Percentiles rank a stretch among this genome's conserved stretches.
These are phyloP conservation scores for Citrus glauca DNA, from an alignment of 345 rosid species.

Conservation along the genomic window DNA sequence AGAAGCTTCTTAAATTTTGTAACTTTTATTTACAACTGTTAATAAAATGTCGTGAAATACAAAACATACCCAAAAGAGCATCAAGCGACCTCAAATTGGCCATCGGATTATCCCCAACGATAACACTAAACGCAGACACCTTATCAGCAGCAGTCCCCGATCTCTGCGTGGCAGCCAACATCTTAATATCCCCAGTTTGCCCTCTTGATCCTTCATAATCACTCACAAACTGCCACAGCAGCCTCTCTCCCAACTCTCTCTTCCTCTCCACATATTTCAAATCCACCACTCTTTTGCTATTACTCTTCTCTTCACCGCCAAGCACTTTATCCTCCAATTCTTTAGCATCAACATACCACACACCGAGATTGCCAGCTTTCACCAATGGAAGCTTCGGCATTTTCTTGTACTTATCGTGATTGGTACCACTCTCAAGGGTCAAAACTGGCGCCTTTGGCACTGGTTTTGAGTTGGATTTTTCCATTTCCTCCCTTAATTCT, in stretches of 20 bases:
- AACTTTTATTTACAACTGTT: too few relatives aligned
- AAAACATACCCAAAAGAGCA: slow-evolving; percentile 69
- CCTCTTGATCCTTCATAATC: slow-evolving; percentile 71
- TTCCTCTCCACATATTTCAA: slow-evolving; percentile 59
- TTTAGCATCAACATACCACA: slow-evolving; percentile 72
- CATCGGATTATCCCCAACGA: slow-evolving; percentile 84
- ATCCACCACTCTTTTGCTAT: slow-evolving; percentile 44
- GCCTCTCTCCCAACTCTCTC: slow-evolving; percentile 74
- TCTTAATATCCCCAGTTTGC: slow-evolving; percentile 77
- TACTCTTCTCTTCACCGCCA: slow-evolving; percentile 33
- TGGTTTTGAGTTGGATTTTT: slow-evolving; percentile 17
- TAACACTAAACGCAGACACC: slow-evolving; percentile 81
- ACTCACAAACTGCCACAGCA: slow-evolving; percentile 69
- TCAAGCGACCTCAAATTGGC: slow-evolving; percentile 92
- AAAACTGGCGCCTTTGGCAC: slow-evolving; percentile 58
- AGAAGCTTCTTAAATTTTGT: background rate
- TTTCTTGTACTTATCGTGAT: slow-evolving; percentile 41
- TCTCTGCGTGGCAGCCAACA: slow-evolving; percentile 79
- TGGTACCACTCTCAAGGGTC: slow-evolving; percentile 29
- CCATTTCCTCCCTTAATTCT: background rate
- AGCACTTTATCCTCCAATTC: slow-evolving; percentile 76
- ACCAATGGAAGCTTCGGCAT: slow-evolving; percentile 70
- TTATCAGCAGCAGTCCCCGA: slow-evolving; percentile 94
- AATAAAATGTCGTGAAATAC: too few relatives aligned
- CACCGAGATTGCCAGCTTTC: slow-evolving; percentile 59